phyloP scores from a whole-genome alignment of 2,329 filamentous ascomycete species.

The Pseudogymnoascus sp. region DNA sequence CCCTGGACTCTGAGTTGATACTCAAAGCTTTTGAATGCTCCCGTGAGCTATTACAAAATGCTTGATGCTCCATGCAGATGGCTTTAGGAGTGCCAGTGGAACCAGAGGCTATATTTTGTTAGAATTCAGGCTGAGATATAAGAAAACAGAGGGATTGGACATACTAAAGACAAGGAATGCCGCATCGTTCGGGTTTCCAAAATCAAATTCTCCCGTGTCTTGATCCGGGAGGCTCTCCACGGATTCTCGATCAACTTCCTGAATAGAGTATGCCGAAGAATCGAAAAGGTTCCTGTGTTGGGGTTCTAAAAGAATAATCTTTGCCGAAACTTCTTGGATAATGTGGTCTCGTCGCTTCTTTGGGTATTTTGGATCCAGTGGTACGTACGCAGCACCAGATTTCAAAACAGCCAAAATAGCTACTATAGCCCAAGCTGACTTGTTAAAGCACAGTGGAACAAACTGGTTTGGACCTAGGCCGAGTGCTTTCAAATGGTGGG shows the following conservation, averaged over 20 bases:
- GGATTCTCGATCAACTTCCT: background rate
- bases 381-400: conserved; percentile 22
- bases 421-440: conserved; percentile 20
- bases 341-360: conserved; percentile 15
- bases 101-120: conserved; percentile 31
- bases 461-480: conserved; percentile 14
- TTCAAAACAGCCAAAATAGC: conserved; percentile 24
- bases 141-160: background rate
- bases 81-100: conserved; percentile 44
- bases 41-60: conserved; percentile 16
- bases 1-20: conserved; percentile 32
- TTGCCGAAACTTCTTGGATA: background rate
- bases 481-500: conserved; percentile 14
- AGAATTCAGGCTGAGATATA: background rate
- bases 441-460: conserved; percentile 22
- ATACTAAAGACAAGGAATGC: conserved; percentile 20
- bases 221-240: background rate
- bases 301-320: background rate
- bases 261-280: background rate
- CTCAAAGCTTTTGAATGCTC: conserved; percentile 25
- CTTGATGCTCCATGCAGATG: conserved; percentile 30
- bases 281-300: conserved; percentile 28
- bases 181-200: background rate
- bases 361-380: conserved; percentile 26
- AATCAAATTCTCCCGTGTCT: background rate